phyloP scores from a whole-genome alignment of 805 yeast genomes.

The Spathaspora boniae region DNA sequence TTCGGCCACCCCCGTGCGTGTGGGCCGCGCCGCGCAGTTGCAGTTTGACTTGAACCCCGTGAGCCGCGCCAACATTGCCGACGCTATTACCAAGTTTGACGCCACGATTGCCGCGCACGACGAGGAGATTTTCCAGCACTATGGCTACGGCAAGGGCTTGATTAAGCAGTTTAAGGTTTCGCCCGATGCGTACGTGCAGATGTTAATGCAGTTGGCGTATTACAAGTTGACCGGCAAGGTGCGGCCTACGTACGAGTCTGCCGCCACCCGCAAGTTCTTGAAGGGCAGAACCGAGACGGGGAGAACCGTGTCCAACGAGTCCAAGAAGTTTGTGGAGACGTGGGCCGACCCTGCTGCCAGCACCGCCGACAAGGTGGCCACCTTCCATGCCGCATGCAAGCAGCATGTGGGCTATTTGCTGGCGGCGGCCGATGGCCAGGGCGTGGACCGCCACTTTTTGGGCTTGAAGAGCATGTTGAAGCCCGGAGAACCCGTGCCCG shows the following conservation, averaged over 20 bases:
- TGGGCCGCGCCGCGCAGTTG: constrained; percentile 21
- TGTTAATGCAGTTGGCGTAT: constrained; percentile 87
- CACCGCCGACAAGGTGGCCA: constrained; percentile 53
- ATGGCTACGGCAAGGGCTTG: constrained; percentile 80
- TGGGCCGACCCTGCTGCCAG: constrained; percentile 60
- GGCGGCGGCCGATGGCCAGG: constrained; percentile 79
- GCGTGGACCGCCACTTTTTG: constrained; percentile 90
- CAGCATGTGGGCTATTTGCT: constrained; percentile 73
- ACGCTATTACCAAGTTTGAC: constrained; percentile 56
- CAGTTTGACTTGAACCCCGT: constrained; percentile 58
- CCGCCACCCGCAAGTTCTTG: constrained; percentile 85
- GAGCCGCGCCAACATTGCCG: constrained; percentile 47
- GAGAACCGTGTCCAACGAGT: constrained; percentile 74
- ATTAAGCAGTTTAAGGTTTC: constrained; percentile 83
- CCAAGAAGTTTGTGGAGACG: constrained; percentile 64
- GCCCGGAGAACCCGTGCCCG: constrained; percentile 60
- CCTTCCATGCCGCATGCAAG: constrained; percentile 68
- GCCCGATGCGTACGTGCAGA: constrained; percentile 92
- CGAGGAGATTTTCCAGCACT: constrained; percentile 73
- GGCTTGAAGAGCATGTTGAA: constrained; percentile 75
- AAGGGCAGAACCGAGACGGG: constrained; percentile 95
- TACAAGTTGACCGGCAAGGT: constrained; percentile 75
- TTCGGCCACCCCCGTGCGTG: constrained; percentile 9
- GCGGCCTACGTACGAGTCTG: constrained; percentile 93
- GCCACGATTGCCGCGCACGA: constrained; percentile 63